Percentiles rank a stretch among this genome's conserved stretches.
These are phyloP conservation scores for Xylariaceae sp. DNA, from an alignment of 2,329 filamentous ascomycete species.

Conservation along the genomic window DNA sequence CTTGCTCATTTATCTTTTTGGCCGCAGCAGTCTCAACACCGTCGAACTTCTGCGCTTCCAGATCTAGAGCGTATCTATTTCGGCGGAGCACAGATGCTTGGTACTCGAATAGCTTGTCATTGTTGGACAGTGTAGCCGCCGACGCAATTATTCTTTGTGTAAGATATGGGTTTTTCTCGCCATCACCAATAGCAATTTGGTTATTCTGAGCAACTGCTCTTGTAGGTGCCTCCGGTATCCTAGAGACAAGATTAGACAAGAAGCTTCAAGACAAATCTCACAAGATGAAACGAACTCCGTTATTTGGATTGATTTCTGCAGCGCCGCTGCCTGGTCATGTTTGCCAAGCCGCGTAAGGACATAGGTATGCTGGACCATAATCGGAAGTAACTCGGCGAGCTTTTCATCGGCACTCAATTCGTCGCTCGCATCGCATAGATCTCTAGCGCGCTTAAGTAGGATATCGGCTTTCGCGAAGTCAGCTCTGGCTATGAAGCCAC, in stretches of 20 bases:
- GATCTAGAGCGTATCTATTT: constrained; percentile 60
- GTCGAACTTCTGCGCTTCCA: constrained; percentile 63
- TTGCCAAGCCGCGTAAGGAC: constrained; percentile 65
- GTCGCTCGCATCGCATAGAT: constrained; percentile 68
- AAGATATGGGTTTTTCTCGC: constrained; percentile 60
- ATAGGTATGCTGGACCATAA: constrained; percentile 72
- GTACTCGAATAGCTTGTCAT: constrained; percentile 67
- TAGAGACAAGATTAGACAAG: constrained; percentile 26
- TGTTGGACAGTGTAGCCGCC: constrained; percentile 45
- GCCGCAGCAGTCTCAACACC: constrained; percentile 52
- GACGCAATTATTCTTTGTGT: constrained; percentile 58
- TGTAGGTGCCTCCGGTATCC: constrained; percentile 64
- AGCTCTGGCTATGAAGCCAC: constrained; percentile 64
- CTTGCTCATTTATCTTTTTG: constrained; percentile 30
- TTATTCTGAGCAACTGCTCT: constrained; percentile 66
- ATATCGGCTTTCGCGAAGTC: constrained; percentile 61
- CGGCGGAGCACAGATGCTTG: constrained; percentile 58
- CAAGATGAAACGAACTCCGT: constrained; percentile 45
- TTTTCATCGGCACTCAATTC: constrained; percentile 73
- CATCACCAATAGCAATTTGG: constrained; percentile 36
- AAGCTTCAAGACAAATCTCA: too few species aligned
- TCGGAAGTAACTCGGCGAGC: constrained; percentile 67
- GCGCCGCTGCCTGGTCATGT: constrained; percentile 56
- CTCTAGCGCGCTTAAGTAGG: constrained; percentile 64
- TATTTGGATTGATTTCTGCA: constrained; percentile 59